Conservation (phyloP, 108 stramenopile species). For the Aurantiochytrium sp. region DNA sequence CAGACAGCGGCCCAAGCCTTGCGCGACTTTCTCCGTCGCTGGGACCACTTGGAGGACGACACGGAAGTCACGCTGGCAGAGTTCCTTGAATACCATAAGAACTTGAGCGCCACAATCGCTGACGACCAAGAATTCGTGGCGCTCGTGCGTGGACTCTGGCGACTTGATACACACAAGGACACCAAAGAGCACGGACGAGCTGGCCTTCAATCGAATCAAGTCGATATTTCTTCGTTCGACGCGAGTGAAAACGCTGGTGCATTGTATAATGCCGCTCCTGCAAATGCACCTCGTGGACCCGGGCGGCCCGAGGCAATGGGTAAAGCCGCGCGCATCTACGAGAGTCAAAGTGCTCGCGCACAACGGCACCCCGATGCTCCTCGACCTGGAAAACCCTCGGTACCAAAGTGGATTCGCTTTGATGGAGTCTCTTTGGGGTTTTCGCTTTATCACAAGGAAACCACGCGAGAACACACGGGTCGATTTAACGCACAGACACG, state of each 20-base stretch:
- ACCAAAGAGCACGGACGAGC: background rate
- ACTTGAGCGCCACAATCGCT: background rate
- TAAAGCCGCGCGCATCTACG: background rate
- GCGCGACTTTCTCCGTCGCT: background rate
- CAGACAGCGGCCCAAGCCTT: background rate
- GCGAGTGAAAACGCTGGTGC: too few species aligned
- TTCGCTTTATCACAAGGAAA: constrained; percentile 7
- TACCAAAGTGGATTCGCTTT: background rate
- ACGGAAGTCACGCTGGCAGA: background rate
- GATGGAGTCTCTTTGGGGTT: background rate
- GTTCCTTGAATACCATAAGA: background rate
- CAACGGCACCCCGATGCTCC: background rate
- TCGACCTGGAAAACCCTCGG: background rate
- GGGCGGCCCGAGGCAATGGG: too few species aligned
- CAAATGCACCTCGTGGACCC: too few species aligned
- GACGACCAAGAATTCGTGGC: background rate
- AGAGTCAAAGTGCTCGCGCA: background rate
- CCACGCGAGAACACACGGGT: background rate
- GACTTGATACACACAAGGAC: background rate
- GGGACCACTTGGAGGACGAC: background rate
- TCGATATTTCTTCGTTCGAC: too few species aligned
- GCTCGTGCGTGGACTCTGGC: background rate
- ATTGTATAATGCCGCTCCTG: too few species aligned
- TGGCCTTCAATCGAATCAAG: background rate
- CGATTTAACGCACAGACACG: background rate